Evolutionary conservation across 1,284 basidiomycete species (phyloP), one percentile per base, ranked within the genome.

Genomic region (Xanthoconium separans): DNA sequence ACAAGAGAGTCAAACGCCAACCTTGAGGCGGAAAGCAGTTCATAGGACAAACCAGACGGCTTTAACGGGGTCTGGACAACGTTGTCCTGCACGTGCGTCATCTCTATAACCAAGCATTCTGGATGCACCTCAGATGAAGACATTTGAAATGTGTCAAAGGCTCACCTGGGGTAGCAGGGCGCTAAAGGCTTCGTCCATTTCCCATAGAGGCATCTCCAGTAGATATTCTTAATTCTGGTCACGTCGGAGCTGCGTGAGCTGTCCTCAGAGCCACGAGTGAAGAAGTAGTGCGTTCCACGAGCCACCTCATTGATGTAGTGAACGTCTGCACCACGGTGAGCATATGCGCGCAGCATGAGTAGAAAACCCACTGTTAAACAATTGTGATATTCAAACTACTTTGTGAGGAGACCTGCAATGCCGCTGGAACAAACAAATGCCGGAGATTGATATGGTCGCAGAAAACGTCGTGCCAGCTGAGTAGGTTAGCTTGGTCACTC

Each of bases 181-280:
- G 78, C 76, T 33, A 88, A 73, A 79, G 83, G 24, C 6, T 24
- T 27, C 82, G 8, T 85, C 86, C 24, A 66, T 72, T 65, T 84
- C 84, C 85, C 85, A 86, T 67, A 61, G 84, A 83, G 6, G 87
- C 74, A 64, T 87, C 82, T 8, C 82, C 85, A 78, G 86, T 83
- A 1, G 82, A 82, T n/a, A 87, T 70, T 1, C 82, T 79, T 1
- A 87, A 73, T 6, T 66, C 63, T 0, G 78, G 73, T 15, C 60
- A 61, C 13, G 86, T 81, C 3, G 89, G 90, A 2, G 87, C 86
- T 8, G 83, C 81, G 46, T 73, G 72, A 4, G 83, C 77, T 6
- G 86, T 85, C 42, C 83, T 82, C 39, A 45, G 16, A 49, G 31
- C 3, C 1, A 57, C 36, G 5, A 6, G 15, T 24, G 34, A 16